A percentile compares a stretch with the other conserved stretches of the same genome.
Conservation (phyloP, 2,329 filamentous ascomycete genomes). For the Phialophora tarda region DNA sequence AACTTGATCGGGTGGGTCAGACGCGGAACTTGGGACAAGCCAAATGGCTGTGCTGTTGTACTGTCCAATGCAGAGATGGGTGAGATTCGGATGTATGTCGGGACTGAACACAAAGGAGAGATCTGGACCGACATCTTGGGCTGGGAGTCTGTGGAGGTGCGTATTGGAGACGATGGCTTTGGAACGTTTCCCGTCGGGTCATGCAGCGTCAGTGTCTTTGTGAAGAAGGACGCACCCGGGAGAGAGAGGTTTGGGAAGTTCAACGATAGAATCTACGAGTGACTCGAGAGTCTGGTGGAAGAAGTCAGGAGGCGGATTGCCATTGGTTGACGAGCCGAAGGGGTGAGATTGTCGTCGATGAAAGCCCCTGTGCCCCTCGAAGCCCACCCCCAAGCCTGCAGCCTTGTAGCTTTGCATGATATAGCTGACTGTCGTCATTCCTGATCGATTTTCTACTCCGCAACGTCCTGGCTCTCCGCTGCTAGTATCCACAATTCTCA, state of each 20-base stretch:
- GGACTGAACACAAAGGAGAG: conserved; percentile 60
- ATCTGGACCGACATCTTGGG: conserved; percentile 64
- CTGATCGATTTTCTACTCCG: background rate
- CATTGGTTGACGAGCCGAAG: background rate
- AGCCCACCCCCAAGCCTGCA: background rate
- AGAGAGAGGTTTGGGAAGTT: conserved; percentile 52
- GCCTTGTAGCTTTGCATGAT: conserved; percentile 15
- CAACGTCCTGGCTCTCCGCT: background rate
- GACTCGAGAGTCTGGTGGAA: background rate
- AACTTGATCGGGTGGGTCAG: conserved; percentile 66
- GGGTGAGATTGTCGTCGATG: background rate
- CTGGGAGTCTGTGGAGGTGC: conserved; percentile 59
- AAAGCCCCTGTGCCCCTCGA: too few relatives aligned
- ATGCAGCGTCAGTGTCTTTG: conserved; percentile 62
- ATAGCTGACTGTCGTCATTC: conserved; percentile 14
- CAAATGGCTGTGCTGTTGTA: conserved; percentile 56
- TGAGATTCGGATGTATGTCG: conserved; percentile 63
- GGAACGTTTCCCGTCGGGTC: conserved; percentile 58
- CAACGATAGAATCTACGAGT: conserved; percentile 25
- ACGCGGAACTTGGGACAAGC: conserved; percentile 53
- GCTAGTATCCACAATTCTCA: background rate
- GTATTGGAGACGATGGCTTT: conserved; percentile 61
- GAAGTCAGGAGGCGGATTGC: background rate
- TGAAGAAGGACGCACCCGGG: conserved; percentile 58
- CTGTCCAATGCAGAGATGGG: conserved; percentile 56